Conservation (phyloP, 305 asterid genomes). For the Rubia balearica region DNA sequence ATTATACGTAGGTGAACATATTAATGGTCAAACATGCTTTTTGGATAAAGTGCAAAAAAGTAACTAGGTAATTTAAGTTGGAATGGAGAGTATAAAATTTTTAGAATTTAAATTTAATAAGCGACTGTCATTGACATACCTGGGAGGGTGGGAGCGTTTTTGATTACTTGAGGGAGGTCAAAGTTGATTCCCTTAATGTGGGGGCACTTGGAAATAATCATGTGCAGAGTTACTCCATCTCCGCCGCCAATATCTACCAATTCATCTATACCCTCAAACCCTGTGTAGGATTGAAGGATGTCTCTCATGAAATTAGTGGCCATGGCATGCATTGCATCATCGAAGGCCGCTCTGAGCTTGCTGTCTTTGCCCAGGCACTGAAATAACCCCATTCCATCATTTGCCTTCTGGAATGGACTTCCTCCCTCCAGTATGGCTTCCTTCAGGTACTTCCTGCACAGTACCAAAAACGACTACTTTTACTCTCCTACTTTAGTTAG, state of each 20-base stretch:
- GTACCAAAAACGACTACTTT: too few species aligned
- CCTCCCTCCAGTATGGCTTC: slow-evolving; percentile 18
- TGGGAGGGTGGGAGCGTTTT: slow-evolving; percentile 1
- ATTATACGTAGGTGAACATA: too few species aligned
- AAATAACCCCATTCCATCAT: not conserved
- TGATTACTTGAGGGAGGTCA: slow-evolving; percentile 14
- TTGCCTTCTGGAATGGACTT: slow-evolving; percentile 14
- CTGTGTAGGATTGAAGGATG: not conserved
- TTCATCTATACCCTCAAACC: slow-evolving; percentile 1
- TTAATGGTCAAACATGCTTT: too few species aligned
- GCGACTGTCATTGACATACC: too few species aligned
- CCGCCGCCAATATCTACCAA: slow-evolving; percentile 17
- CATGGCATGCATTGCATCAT: not conserved
- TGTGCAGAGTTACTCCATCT: not conserved
- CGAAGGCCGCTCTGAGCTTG: not conserved
- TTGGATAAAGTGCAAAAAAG: too few species aligned
- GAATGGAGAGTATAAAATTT: too few species aligned
- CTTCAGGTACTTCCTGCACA: slow-evolving; percentile 5
- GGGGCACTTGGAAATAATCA: slow-evolving; percentile 11
- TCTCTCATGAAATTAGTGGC: slow-evolving; percentile 7
- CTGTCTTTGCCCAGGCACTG: not conserved
- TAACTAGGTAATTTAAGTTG: too few species aligned
- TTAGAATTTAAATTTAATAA: too few species aligned
- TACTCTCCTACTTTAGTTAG: too few species aligned
- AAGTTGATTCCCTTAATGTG: slow-evolving; percentile 7